Evolutionary conservation across 345 rosid genomes (phyloP).

Genomic region (Bruguiera parviflora): DNA sequence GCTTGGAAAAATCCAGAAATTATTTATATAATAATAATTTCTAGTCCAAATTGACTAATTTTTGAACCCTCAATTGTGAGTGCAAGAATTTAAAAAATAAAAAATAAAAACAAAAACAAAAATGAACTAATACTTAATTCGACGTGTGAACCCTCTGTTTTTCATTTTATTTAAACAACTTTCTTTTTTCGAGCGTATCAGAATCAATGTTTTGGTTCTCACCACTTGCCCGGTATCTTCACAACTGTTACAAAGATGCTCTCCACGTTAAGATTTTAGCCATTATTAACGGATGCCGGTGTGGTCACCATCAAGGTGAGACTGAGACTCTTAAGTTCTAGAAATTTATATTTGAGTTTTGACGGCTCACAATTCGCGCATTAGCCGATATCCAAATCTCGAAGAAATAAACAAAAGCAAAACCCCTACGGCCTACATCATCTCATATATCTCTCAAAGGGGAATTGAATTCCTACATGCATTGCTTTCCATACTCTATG

Average conservation of each 20-base stretch:
- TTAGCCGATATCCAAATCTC: slow-evolving; percentile 13
- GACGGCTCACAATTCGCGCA: slow-evolving; percentile 19
- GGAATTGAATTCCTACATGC: not conserved
- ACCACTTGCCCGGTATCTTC: slow-evolving; percentile 22
- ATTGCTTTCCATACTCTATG: not conserved
- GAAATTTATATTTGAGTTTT: slow-evolving; percentile 1
- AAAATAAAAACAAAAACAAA: too few relatives aligned
- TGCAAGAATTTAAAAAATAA: too few relatives aligned
- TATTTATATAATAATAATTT: too few relatives aligned
- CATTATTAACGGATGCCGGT: not conserved
- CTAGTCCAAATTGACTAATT: too few relatives aligned
- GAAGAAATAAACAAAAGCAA: not conserved
- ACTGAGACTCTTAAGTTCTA: slow-evolving; percentile 2
- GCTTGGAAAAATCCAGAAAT: too few relatives aligned
- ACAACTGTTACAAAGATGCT: slow-evolving; percentile 29
- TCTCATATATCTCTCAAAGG: not conserved
- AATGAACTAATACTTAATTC: too few relatives aligned
- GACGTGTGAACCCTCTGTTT: too few relatives aligned
- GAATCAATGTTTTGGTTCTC: slow-evolving; percentile 10
- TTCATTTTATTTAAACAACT: too few relatives aligned
- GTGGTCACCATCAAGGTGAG: slow-evolving; percentile 1
- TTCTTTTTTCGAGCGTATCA: not conserved
- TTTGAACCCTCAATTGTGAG: too few relatives aligned
- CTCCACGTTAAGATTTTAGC: slow-evolving; percentile 18
- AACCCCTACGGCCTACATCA: not conserved